A percentile compares a stretch with the other conserved stretches of the same genome.
Conservation (phyloP, 169 alveolate species). For the Plasmodium ovale region DNA sequence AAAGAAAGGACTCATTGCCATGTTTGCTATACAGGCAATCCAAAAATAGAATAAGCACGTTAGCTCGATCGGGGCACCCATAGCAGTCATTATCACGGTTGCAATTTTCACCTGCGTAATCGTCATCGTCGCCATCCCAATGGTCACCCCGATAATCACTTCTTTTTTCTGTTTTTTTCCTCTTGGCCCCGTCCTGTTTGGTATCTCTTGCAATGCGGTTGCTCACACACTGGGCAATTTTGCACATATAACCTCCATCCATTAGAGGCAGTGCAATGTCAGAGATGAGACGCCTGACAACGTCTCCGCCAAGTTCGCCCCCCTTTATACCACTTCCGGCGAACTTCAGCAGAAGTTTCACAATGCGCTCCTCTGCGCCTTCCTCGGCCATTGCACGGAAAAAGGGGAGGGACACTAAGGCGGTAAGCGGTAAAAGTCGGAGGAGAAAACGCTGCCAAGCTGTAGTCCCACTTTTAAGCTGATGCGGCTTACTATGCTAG, state of each 20-base stretch:
- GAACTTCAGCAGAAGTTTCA: constrained; percentile 11
- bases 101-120: too few relatives aligned
- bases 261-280: background rate
- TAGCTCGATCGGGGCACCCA: too few relatives aligned
- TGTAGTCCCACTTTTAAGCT: too few relatives aligned
- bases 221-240: background rate
- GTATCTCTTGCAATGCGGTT: background rate
- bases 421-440: too few relatives aligned
- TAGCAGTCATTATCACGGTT: too few relatives aligned
- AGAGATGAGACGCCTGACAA: constrained; percentile 6
- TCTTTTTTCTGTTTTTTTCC: background rate
- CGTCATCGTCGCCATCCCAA: background rate
- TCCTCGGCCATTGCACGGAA: background rate
- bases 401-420: too few relatives aligned
- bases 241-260: background rate
- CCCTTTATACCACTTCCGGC: background rate
- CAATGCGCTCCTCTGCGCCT: background rate
- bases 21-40: constrained; percentile 12
- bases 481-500: background rate
- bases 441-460: too few relatives aligned
- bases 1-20: background rate
- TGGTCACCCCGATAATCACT: background rate
- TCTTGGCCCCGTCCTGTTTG: background rate
- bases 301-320: constrained; percentile 13
- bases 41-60: constrained; percentile 27